Evolutionary conservation across 2,329 filamentous ascomycete genomes (phyloP).

Genomic region (Penicillium glabrum): DNA sequence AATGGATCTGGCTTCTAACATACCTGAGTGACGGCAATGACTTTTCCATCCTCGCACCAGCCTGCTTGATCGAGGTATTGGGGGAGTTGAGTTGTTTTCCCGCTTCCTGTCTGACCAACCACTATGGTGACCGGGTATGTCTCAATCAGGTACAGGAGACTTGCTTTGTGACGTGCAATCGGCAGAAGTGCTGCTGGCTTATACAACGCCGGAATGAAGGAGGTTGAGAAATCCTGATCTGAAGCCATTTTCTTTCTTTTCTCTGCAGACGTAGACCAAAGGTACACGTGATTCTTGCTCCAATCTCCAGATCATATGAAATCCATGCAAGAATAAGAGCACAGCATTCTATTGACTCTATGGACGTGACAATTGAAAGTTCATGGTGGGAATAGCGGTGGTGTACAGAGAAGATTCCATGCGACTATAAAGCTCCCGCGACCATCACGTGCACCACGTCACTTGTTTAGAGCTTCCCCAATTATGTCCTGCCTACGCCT

Average conservation of each 20-base stretch:
- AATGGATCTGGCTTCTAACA: conserved; percentile 29
- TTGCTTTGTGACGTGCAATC: conserved; percentile 78
- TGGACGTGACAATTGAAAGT: not conserved
- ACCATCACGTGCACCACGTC: conserved; percentile 28
- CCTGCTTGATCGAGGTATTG: conserved; percentile 86
- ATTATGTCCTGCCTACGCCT: conserved; percentile 18
- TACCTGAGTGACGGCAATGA: conserved; percentile 89
- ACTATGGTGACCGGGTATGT: conserved; percentile 82
- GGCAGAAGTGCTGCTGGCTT: conserved; percentile 82
- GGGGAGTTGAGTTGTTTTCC: conserved; percentile 94
- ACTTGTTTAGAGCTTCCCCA: conserved; percentile 26
- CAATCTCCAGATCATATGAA: not conserved
- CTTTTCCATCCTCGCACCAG: conserved; percentile 81
- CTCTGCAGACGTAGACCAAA: not conserved
- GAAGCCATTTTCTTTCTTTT: conserved; percentile 38
- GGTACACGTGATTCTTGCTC: not conserved
- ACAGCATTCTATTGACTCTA: not conserved
- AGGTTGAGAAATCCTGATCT: conserved; percentile 45
- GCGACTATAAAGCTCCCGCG: conserved; percentile 17
- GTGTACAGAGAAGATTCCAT: conserved; percentile 1
- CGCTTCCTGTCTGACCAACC: conserved; percentile 89
- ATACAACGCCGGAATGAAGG: conserved; percentile 76
- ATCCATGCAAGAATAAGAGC: not conserved
- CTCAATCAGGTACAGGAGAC: conserved; percentile 82
- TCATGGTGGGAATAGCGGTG: conserved; percentile 5